Base-by-base conservation (phyloP, 2,329 filamentous ascomycete species). In the Neonectria magnoliae region DNA sequence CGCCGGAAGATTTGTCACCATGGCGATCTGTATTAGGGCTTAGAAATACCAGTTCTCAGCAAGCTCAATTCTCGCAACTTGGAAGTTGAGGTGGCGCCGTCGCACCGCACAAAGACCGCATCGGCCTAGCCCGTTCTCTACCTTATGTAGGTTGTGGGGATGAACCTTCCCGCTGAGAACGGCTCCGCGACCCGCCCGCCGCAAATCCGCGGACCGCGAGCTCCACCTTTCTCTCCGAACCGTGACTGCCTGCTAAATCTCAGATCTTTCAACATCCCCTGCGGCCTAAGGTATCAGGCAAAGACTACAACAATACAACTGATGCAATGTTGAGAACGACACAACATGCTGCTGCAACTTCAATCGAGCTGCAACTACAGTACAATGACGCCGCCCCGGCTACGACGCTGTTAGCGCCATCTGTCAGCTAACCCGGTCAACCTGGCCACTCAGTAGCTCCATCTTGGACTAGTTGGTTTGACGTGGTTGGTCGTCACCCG, bases 401-500 rank as follows among this genome's bases (percentile, higher is more conserved):
- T 9, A 20, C 18, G 16, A 20, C 9, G 38, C 38, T 42, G n/a
- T 18, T 42, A 42, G 38, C 22, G 13, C 25, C 10, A 36, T 20
- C 10, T 18, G 18, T 18, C 48, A 33, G 9, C 16, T 14, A 6
- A 31, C n/a, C 10, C 25, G 25, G 5, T 25, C 25, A 25, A 25
- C 25, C 6, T 18, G 27, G 16, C 29, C 47, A 51, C 11, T 18
- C 16, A 51, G 48, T 29, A 36, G 10, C 27, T 33, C 29, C 18
- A 20, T 50, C 27, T 31, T 31, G n/a, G n/a, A 42, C 27, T 33
- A 33, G 48, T 14, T 33, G 10, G 6, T 16, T 10, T 4, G 29
- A 22, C n/a, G 27, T 25, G 36, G 31, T 51, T 51, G 31, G 56
- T 44, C 29, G n/a, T 14, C 27, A 18, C 33, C 45, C 71, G 56